Evolutionary conservation across 129 eudicot species (phyloP), one percentile per base, ranked within the genome.

Genomic region (Helianthus tuberosus): DNA sequence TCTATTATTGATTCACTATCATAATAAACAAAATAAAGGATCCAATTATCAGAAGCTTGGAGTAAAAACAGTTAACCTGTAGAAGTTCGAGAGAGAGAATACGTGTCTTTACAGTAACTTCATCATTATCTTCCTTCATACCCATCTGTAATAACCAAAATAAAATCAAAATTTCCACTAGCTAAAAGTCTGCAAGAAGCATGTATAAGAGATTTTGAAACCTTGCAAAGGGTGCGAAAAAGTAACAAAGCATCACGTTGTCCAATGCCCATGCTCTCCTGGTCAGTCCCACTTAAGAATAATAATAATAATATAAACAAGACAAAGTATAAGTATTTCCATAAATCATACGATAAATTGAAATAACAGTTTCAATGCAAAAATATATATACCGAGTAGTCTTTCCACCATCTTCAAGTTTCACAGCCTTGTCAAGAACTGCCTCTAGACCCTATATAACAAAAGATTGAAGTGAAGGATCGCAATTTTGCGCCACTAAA

Each of bases 171-270:
- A 66, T 27, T 27, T 50, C 13, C 25, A 52, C 60, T 63, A 50
- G 57, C 64, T 17, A 64, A 75, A 66, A 29, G 72, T 53, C 69
- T 9, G 64, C 35, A 48, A 49, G 50, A 86, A 36, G 69, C 72
- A 75, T 39, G 20, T 35, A 67, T 39, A 62, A 49, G 50, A 35
- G 14, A 50, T 29, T 66, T 48, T 43, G 77, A 63, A 83, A 95
- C 99, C 91, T 95, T 95, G 89, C 99, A 95, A 41, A 95, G 94
- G 67, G 97, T 91, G 46, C 99, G 99, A 63, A 95, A 91, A 77
- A 95, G 89, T 14, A 91, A 85, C 71, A 95, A 73, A 55, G 99
- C 99, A 69, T 95, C 99, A 81, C 89, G 97, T 77, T 95, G 90
- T 74, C 90, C 92, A 71, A 87, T 80, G 80, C 84, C 89, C 94